Conservation (phyloP, 139 green algal genomes). For the Chlamydomonas incerta region DNA sequence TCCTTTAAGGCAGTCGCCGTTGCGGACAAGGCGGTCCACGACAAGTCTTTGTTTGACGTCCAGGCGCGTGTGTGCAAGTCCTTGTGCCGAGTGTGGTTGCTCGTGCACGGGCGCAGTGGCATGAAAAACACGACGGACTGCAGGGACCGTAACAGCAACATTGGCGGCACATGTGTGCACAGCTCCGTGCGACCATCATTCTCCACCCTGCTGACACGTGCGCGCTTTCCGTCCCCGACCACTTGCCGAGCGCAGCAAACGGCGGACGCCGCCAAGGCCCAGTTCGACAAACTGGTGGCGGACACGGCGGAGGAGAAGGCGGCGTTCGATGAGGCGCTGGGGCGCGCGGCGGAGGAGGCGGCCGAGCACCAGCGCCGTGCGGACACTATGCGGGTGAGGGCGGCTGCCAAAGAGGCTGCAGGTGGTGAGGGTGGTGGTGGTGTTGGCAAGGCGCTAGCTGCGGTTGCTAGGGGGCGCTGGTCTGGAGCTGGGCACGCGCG, state of each 20-base stretch:
- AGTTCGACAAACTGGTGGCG: constrained; percentile 18
- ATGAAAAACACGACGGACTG: too few relatives aligned
- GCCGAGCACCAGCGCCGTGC: constrained; percentile 5
- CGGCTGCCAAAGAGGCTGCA: not conserved
- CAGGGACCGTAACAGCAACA: too few relatives aligned
- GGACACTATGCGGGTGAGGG: constrained; percentile 25
- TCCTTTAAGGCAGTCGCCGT: not conserved
- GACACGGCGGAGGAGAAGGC: constrained; percentile 42
- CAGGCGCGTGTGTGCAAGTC: not conserved
- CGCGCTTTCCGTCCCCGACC: too few relatives aligned
- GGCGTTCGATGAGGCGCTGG: constrained; percentile 27
- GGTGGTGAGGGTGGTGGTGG: constrained; percentile 27
- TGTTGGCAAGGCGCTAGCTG: constrained; percentile 43
- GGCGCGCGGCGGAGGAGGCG: constrained; percentile 1
- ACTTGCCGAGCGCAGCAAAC: not conserved
- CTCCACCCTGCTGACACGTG: too few relatives aligned
- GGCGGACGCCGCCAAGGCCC: not conserved
- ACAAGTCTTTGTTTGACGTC: constrained; percentile 3
- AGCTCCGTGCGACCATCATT: too few relatives aligned
- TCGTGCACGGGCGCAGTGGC: too few relatives aligned
- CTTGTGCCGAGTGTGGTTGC: too few relatives aligned
- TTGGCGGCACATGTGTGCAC: too few relatives aligned
- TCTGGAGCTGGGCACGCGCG: too few relatives aligned
- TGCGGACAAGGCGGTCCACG: constrained; percentile 1
- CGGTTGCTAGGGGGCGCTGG: constrained; percentile 9